Evolutionary conservation across 2,329 filamentous ascomycete genomes (phyloP).

Genomic region (Diaporthe sp.): DNA sequence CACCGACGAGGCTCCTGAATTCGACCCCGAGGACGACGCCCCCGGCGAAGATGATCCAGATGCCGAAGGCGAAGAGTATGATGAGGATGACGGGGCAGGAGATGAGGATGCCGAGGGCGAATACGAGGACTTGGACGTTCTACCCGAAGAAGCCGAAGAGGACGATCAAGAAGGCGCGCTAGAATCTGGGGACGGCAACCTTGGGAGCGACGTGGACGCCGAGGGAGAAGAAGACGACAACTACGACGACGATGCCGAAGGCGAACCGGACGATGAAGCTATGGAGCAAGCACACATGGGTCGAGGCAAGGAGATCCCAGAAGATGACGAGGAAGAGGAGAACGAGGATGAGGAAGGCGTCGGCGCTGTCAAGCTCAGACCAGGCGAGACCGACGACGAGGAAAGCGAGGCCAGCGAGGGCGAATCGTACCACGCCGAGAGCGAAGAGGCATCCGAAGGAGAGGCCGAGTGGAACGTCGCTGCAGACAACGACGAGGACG

Average conservation of each 20-base stretch:
- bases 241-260: slow-evolving; percentile 50
- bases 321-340: slow-evolving; percentile 42
- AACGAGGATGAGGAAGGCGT: slow-evolving; percentile 66
- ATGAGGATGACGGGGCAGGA: slow-evolving; percentile 50
- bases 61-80: slow-evolving; percentile 49
- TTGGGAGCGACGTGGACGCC: slow-evolving; percentile 41
- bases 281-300: slow-evolving; percentile 31
- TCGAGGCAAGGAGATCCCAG: slow-evolving; percentile 39
- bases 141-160: slow-evolving; percentile 49
- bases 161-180: slow-evolving; percentile 48
- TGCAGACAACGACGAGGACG: slow-evolving; percentile 64
- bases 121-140: slow-evolving; percentile 56
- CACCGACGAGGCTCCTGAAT: slow-evolving; percentile 59
- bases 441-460: slow-evolving; percentile 53
- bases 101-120: slow-evolving; percentile 49
- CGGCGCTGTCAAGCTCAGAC: slow-evolving; percentile 68
- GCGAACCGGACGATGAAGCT: slow-evolving; percentile 45
- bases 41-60: slow-evolving; percentile 45
- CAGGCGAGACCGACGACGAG: slow-evolving; percentile 62
- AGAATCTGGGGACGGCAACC: slow-evolving; percentile 39
- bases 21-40: slow-evolving; percentile 52
- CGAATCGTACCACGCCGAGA: slow-evolving; percentile 53
- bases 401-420: slow-evolving; percentile 54
- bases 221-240: slow-evolving; percentile 40
- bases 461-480: slow-evolving; percentile 69